Percentiles rank a stretch among this genome's conserved stretches.
Conservation (phyloP, 768 basidiomycete species). For the Naganishia onofrii region DNA sequence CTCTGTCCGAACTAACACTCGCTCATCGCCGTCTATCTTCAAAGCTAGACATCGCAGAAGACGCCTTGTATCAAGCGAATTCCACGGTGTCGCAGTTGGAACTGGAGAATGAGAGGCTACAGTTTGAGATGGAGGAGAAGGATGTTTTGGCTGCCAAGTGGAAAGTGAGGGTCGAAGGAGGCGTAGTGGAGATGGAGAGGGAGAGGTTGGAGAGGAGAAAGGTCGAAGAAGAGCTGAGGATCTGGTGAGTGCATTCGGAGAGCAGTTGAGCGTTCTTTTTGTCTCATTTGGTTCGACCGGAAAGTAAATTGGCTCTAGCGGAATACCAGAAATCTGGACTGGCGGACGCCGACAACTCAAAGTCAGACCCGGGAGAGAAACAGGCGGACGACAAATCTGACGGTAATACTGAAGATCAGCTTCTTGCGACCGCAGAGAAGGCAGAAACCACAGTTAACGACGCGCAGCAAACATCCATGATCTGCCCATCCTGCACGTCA, state of each 20-base stretch:
- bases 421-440: too few relatives aligned
- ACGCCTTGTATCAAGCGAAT: slow-evolving; percentile 34
- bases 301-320: slow-evolving; percentile 46
- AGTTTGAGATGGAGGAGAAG: slow-evolving; percentile 22
- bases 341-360: not conserved
- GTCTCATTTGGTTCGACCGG: not conserved
- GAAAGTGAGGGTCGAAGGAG: slow-evolving; percentile 38
- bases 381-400: not conserved
- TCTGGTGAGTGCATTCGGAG: slow-evolving; percentile 38
- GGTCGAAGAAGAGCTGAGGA: slow-evolving; percentile 45
- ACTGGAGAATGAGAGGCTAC: slow-evolving; percentile 36
- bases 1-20: slow-evolving; percentile 48
- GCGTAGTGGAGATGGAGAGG: slow-evolving; percentile 46
- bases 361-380: not conserved
- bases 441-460: not conserved
- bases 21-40: slow-evolving; percentile 50
- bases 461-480: not conserved
- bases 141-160: slow-evolving; percentile 40
- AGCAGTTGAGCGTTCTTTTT: not conserved
- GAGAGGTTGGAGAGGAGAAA: slow-evolving; percentile 43
- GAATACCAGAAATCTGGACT: slow-evolving; percentile 38
- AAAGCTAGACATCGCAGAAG: slow-evolving; percentile 46
- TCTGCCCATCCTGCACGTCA: not conserved
- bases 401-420: not conserved
- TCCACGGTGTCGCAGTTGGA: slow-evolving; percentile 36